Conservation (phyloP, 2,329 filamentous ascomycete species). For the Pyricularia grisea region DNA sequence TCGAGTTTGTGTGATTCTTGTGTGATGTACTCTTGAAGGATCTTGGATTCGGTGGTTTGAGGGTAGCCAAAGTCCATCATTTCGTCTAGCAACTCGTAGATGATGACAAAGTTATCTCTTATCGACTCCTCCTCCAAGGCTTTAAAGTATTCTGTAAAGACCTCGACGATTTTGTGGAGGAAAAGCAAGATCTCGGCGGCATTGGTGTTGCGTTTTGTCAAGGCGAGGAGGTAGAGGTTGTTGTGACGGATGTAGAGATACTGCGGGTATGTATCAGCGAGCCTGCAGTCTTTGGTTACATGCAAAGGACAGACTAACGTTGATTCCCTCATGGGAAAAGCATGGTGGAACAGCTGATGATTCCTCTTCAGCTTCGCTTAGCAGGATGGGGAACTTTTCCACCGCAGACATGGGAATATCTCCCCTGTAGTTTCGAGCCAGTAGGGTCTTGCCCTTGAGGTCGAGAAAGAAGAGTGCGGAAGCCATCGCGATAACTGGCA, state of each 20-base stretch:
- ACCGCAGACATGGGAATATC: constrained; percentile 99
- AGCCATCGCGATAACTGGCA: constrained; percentile 57
- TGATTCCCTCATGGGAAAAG: constrained; percentile 98
- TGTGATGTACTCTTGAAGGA: constrained; percentile 97
- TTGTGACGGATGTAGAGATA: constrained; percentile 99
- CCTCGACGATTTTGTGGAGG: constrained; percentile 95
- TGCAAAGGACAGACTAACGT: constrained; percentile 47
- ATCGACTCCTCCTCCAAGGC: constrained; percentile 98
- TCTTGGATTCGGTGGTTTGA: constrained; percentile 97
- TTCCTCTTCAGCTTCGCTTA: constrained; percentile 98
- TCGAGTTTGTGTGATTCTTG: constrained; percentile 99
- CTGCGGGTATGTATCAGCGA: constrained; percentile 29
- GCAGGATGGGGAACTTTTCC: constrained; percentile 91
- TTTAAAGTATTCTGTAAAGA: constrained; percentile 99
- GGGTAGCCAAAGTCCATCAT: constrained; percentile 99
- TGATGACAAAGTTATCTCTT: constrained; percentile 97
- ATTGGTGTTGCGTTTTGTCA: constrained; percentile 98
- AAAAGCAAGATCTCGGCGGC: constrained; percentile 97
- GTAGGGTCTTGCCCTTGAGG: constrained; percentile 99
- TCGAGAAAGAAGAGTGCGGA: constrained; percentile 98
- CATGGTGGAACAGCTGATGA: constrained; percentile 94
- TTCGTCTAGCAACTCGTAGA: constrained; percentile 96
- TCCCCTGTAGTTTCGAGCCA: constrained; percentile 96
- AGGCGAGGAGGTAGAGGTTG: constrained; percentile 94
- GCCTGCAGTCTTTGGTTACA: not conserved